A percentile compares a stretch with the other conserved stretches of the same genome.
Evolutionary conservation across 192 early-diverging fungal genomes (phyloP).

Genomic region (Dispira parvispora): DNA sequence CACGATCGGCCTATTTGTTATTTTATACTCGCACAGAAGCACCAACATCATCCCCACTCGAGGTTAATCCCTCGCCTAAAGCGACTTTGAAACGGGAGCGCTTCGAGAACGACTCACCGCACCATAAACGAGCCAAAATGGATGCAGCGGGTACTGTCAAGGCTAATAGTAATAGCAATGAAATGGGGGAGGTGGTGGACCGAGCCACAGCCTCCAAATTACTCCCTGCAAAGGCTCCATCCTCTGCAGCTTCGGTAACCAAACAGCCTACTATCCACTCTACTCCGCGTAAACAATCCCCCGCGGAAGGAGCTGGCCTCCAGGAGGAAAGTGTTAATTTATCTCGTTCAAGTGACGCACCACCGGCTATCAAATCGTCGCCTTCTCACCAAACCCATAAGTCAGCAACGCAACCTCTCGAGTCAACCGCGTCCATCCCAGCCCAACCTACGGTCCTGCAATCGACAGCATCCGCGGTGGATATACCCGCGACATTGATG

Average conservation of each 20-base stretch:
- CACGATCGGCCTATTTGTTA: conserved; percentile 67
- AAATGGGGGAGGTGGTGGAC: neutral
- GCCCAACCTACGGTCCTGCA: neutral
- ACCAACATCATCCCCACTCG: neutral
- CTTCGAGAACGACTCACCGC: neutral
- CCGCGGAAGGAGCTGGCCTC: too few species aligned
- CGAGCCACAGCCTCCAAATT: neutral
- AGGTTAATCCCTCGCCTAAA: conserved; percentile 2
- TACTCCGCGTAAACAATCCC: too few species aligned
- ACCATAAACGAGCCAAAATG: neutral
- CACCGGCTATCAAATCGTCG: too few species aligned
- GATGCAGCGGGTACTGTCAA: neutral
- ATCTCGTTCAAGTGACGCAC: too few species aligned
- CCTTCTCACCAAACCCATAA: too few species aligned
- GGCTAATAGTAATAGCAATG: neutral
- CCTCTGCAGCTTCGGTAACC: too few species aligned
- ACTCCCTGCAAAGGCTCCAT: too few species aligned
- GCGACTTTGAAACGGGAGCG: neutral
- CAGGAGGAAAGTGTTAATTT: too few species aligned
- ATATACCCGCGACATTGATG: neutral
- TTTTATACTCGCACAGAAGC: conserved; percentile 44
- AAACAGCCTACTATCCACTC: too few species aligned
- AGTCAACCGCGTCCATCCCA: neutral
- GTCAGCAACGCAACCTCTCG: neutral
- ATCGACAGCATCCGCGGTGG: neutral